Percentiles rank a stretch among this genome's conserved stretches.
Conservation (phyloP, 495 filamentous ascomycete genomes). For the Amniculicola lignicola region DNA sequence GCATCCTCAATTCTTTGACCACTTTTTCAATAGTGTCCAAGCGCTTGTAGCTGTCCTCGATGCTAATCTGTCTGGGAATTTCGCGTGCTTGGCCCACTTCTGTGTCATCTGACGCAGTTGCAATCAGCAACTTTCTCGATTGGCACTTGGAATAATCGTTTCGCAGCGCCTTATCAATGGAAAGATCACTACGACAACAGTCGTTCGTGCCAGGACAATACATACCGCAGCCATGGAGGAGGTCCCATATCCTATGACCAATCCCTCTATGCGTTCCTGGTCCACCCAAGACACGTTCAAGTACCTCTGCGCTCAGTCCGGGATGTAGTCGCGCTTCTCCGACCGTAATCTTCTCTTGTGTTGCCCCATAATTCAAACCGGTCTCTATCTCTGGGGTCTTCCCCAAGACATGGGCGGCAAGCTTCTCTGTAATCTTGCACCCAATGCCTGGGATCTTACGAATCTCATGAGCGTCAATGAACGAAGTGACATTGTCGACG, state of each 20-base stretch:
- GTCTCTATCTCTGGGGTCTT: constrained; percentile 42
- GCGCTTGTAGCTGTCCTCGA: constrained; percentile 82
- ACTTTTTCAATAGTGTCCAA: constrained; percentile 61
- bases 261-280: constrained; percentile 67
- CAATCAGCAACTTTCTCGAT: too few relatives aligned
- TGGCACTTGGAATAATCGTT: too few relatives aligned
- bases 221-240: constrained; percentile 62
- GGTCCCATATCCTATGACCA: constrained; percentile 58
- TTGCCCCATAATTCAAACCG: constrained; percentile 46
- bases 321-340: constrained; percentile 60
- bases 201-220: too few relatives aligned
- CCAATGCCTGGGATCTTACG: constrained; percentile 86
- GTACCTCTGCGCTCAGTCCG: constrained; percentile 55
- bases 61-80: constrained; percentile 84
- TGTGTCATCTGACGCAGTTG: too few relatives aligned
- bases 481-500: constrained; percentile 53
- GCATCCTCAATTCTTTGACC: constrained; percentile 57
- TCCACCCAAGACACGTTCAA: constrained; percentile 65
- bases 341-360: constrained; percentile 60
- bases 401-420: constrained; percentile 61
- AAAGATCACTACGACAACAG: too few relatives aligned
- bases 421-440: constrained; percentile 66
- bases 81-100: constrained; percentile 68
- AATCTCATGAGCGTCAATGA: constrained; percentile 74
- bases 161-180: too few relatives aligned